Evolutionary conservation across 1,139 yeast genomes (phyloP).

Genomic region (Blastobotrys indianensis): DNA sequence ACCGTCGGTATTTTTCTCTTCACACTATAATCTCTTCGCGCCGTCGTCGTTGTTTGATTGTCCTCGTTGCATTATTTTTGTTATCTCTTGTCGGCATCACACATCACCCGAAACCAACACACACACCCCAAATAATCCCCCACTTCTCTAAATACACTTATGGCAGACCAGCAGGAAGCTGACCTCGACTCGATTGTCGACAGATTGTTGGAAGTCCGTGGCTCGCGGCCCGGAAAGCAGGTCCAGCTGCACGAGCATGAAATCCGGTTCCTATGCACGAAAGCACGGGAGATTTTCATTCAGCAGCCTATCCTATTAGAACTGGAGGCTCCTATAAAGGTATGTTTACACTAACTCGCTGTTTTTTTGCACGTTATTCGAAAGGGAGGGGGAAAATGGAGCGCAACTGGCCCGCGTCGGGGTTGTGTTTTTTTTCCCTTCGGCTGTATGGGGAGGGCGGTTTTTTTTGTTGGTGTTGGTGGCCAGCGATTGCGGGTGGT

Average conservation of each 20-base stretch:
- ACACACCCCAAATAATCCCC: background rate
- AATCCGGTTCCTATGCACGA: slow-evolving; percentile 91
- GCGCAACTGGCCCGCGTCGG: background rate
- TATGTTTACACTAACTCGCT: slow-evolving; percentile 35
- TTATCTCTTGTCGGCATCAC: background rate
- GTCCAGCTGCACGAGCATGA: slow-evolving; percentile 91
- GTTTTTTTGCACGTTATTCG: background rate
- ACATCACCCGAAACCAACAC: too few relatives aligned
- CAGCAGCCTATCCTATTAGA: slow-evolving; percentile 95
- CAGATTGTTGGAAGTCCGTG: slow-evolving; percentile 93
- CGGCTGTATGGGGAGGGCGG: background rate
- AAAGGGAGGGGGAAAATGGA: background rate
- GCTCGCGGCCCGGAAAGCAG: slow-evolving; percentile 96
- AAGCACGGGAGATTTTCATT: slow-evolving; percentile 95
- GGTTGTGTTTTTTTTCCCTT: background rate
- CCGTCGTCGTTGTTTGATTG: background rate
- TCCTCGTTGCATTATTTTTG: background rate
- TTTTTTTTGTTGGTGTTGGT: background rate
- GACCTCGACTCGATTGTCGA: slow-evolving; percentile 97
- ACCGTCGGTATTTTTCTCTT: background rate
- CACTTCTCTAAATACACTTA: background rate
- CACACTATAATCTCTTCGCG: too few relatives aligned
- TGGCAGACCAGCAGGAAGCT: slow-evolving; percentile 50
- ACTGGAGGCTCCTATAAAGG: slow-evolving; percentile 94
- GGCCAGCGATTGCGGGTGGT: background rate